Evolutionary conservation across 352 stramenopile genomes (phyloP).

Genomic region (Phytophthora hybrid): DNA sequence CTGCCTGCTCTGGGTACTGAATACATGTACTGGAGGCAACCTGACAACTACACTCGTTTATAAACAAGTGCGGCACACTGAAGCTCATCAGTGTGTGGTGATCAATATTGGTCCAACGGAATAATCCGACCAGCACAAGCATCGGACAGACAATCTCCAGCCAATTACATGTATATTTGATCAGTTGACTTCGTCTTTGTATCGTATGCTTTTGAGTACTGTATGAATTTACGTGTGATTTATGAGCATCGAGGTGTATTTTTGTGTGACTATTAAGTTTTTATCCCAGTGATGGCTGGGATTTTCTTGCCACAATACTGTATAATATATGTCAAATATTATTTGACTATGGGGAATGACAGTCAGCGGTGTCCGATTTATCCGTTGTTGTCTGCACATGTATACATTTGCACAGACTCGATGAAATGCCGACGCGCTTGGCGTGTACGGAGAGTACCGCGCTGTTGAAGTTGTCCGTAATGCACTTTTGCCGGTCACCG

Average conservation of each 20-base stretch:
- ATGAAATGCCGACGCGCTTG: slow-evolving; percentile 23
- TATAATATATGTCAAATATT: no score
- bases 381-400: background rate
- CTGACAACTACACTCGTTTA: background rate
- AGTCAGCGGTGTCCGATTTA: background rate
- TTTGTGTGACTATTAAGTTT: no score
- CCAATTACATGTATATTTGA: no score
- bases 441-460: slow-evolving; percentile 23
- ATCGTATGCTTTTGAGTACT: no score
- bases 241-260: no score
- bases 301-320: no score
- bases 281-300: no score
- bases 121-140: background rate
- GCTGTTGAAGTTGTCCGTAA: slow-evolving; percentile 22
- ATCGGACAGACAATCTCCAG: background rate
- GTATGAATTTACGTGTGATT: no score
- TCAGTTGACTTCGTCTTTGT: no score
- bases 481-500: slow-evolving; percentile 8
- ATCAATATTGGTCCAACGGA: background rate
- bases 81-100: background rate
- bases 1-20: background rate
- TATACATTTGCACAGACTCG: background rate
- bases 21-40: background rate
- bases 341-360: background rate
- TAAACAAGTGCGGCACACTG: background rate